Evolutionary conservation across 2,329 filamentous ascomycete genomes (phyloP).

Genomic region (Aspergillus pseudotamarii): DNA sequence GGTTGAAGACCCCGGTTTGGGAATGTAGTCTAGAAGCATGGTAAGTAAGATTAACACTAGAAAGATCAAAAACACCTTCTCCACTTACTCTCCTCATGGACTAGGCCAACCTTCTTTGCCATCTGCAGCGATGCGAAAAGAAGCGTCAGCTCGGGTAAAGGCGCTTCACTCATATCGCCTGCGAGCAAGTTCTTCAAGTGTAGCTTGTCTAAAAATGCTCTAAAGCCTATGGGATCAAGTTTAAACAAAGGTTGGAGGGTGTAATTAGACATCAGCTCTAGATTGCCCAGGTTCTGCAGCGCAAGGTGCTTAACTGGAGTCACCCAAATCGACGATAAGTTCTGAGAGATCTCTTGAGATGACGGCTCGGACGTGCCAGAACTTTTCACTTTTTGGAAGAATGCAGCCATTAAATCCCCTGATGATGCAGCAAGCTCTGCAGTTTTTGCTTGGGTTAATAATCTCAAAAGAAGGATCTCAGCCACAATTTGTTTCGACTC

Average conservation of each 20-base stretch:
- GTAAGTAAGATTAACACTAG: conserved; percentile 14
- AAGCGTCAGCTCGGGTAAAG: conserved; percentile 60
- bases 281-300: conserved; percentile 37
- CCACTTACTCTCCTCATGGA: conserved; percentile 65
- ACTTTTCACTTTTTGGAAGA: conserved; percentile 34
- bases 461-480: conserved; percentile 34
- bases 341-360: conserved; percentile 12
- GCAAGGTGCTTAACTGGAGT: conserved; percentile 39
- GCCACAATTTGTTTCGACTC: conserved; percentile 24
- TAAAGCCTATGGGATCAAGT: conserved; percentile 37
- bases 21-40: conserved; percentile 28
- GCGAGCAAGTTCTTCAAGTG: conserved; percentile 55
- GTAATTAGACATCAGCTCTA: conserved; percentile 41
- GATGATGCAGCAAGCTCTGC: conserved; percentile 32
- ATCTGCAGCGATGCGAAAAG: conserved; percentile 70
- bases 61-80: conserved; percentile 7
- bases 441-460: conserved; percentile 35
- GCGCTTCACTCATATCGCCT: conserved; percentile 48
- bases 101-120: conserved; percentile 69
- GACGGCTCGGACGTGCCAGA: background rate
- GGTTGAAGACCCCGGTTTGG: conserved; percentile 20
- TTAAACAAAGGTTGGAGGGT: conserved; percentile 41
- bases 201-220: conserved; percentile 59
- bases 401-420: conserved; percentile 30
- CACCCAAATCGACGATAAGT: conserved; percentile 38